These are phyloP conservation scores for Colletotrichum viniferum DNA, from an alignment of 2,329 filamentous ascomycete species.

Conservation along the genomic window DNA sequence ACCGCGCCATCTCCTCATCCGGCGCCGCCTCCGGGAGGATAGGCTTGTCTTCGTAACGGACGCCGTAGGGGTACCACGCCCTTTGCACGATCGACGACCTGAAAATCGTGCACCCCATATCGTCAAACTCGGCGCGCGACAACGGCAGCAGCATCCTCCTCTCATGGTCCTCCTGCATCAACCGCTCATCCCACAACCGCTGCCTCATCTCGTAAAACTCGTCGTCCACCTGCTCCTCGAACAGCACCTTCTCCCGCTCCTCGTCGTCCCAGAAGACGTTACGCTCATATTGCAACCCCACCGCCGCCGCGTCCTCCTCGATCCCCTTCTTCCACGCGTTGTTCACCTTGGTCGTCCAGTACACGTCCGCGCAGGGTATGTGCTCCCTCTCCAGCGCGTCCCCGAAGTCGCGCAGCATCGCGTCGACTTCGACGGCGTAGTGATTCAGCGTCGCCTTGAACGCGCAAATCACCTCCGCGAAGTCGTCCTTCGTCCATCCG, in stretches of 20 bases:
- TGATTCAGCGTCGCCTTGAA: slow-evolving; percentile 8
- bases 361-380: neutral
- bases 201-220: neutral
- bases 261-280: neutral
- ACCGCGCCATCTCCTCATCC: neutral
- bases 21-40: neutral
- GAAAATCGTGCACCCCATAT: neutral
- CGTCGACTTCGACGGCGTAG: neutral
- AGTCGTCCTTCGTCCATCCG: neutral
- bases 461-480: neutral
- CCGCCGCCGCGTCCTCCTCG: neutral
- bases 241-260: neutral
- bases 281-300: neutral
- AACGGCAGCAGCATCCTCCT: neutral
- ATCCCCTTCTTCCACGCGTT: neutral
- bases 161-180: neutral
- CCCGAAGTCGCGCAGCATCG: neutral
- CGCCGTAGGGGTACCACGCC: neutral
- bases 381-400: neutral
- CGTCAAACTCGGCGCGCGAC: neutral
- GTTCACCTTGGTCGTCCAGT: neutral
- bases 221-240: neutral
- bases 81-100: neutral
- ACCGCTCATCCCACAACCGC: neutral
- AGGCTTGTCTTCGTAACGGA: neutral